phyloP scores from a whole-genome alignment of 495 filamentous ascomycete genomes.

The Lentithecium fluviatile region DNA sequence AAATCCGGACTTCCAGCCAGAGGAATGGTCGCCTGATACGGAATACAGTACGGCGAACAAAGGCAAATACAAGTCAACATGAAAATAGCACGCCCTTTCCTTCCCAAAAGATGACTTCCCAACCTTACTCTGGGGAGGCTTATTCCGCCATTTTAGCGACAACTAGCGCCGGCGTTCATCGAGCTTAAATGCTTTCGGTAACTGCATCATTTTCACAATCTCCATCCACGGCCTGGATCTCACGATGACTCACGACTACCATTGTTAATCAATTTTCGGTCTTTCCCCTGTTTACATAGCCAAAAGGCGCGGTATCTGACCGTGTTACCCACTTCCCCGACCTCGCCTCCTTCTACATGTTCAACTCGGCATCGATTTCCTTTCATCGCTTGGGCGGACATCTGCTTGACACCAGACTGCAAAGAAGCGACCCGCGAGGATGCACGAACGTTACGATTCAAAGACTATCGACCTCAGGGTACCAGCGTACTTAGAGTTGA shows the following conservation, averaged over 20 bases:
- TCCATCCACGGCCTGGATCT: conserved; percentile 24
- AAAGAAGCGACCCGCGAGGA: conserved; percentile 29
- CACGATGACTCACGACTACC: conserved; percentile 29
- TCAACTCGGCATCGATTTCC: conserved; percentile 16
- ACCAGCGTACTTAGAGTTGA: conserved; percentile 35
- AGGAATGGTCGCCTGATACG: conserved; percentile 44
- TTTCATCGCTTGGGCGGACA: conserved; percentile 18
- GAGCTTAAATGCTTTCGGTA: conserved; percentile 23
- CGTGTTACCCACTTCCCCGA: not conserved
- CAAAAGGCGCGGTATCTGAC: conserved; percentile 8
- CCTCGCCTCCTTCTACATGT: not conserved
- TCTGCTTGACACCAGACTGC: conserved; percentile 29
- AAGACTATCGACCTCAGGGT: conserved; percentile 37
- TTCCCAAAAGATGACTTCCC: conserved; percentile 1
- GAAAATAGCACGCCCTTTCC: conserved; percentile 24
- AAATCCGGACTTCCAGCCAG: conserved; percentile 46
- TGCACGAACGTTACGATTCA: conserved; percentile 28
- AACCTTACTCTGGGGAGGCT: conserved; percentile 24
- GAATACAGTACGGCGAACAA: conserved; percentile 39
- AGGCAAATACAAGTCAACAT: conserved; percentile 32
- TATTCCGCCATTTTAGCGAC: conserved; percentile 32
- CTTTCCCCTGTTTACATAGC: conserved; percentile 19
- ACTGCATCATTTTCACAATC: conserved; percentile 21
- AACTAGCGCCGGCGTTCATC: conserved; percentile 34
- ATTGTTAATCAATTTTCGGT: conserved; percentile 31